Evolutionary conservation across 768 basidiomycete genomes (phyloP), one percentile per base, ranked within the genome.

Genomic region (Lentinula boryana): DNA sequence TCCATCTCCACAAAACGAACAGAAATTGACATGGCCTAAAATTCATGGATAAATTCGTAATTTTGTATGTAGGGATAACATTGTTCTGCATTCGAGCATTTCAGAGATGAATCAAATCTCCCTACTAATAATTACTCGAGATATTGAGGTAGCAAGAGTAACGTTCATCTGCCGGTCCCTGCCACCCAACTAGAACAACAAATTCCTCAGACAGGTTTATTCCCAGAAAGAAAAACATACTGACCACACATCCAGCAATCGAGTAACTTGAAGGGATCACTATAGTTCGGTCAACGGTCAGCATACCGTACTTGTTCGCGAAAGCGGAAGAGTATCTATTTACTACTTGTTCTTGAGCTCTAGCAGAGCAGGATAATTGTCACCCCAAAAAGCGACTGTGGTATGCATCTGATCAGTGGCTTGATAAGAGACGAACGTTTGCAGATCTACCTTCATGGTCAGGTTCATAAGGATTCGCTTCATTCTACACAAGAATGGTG

Each of bases 231-330:
- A n/a, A 31, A 52, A 32, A 32, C 1, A 33, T 51, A 70, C 75
- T 67, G 44, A 77, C 78, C 78, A 63, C 80, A 80, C 35, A 80
- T 79, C 80, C 80, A 82, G 63, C 80, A 81, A 61, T 81, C 79
- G 4, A 82, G 66, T 35, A 80, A 69, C 15, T 74, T 74, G 33
- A 80, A 67, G 31, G 80, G 80, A 68, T 80, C 80, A 65, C 80
- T 82, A 62, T 4, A 64, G 15, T 27, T 27, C 13, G 27, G 49
- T 3, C 41, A 55, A 12, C 9, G 3, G 13, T 60, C 12, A 66
- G 56, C n/a, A 50, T 7, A 38, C 16, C 27, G 27, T 27, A 27
- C 6, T 12, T 21, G 31, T 8, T 53, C 2, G 18, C 44, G n/a
- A 23, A 52, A 35, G 1, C 50, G 8, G 56, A 33, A 10, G 31